Evolutionary conservation across 208 protist genomes (phyloP).

Genomic region (Strigomonas culicis): DNA sequence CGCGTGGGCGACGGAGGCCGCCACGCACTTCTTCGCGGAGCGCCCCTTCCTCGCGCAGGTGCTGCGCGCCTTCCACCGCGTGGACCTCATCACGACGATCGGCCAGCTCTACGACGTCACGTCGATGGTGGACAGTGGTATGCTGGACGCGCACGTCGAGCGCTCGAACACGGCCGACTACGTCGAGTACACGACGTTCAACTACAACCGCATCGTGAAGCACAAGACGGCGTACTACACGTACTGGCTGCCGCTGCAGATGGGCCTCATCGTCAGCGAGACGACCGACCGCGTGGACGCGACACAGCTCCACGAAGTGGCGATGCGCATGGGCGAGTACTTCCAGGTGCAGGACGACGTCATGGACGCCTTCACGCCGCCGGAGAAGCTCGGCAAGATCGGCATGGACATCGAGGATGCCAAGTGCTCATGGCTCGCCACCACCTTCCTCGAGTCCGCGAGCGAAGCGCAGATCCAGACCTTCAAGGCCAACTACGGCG

Average conservation of each 20-base stretch:
- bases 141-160: conserved; percentile 73
- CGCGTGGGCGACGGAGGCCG: conserved; percentile 86
- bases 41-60: conserved; percentile 86
- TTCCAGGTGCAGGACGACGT: conserved; percentile 98
- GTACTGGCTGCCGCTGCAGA: conserved; percentile 94
- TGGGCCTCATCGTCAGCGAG: conserved; percentile 92
- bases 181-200: conserved; percentile 80
- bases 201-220: conserved; percentile 93
- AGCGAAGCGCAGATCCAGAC: conserved; percentile 39
- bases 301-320: conserved; percentile 64
- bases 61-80: conserved; percentile 90
- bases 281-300: conserved; percentile 54
- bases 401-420: conserved; percentile 98
- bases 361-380: conserved; percentile 96
- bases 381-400: conserved; percentile 96
- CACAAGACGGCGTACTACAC: conserved; percentile 99
- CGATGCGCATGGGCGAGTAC: conserved; percentile 95
- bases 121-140: conserved; percentile 88
- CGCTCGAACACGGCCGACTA: conserved; percentile 74
- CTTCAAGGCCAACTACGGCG: conserved; percentile 93
- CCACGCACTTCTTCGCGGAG: conserved; percentile 90
- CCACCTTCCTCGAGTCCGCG: conserved; percentile 76
- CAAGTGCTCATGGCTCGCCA: conserved; percentile 97
- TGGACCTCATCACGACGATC: conserved; percentile 92
- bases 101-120: conserved; percentile 96